A percentile compares a stretch with the other conserved stretches of the same genome.
Evolutionary conservation across 1,284 basidiomycete genomes (phyloP).

Genomic region (Pterulicium gracile): DNA sequence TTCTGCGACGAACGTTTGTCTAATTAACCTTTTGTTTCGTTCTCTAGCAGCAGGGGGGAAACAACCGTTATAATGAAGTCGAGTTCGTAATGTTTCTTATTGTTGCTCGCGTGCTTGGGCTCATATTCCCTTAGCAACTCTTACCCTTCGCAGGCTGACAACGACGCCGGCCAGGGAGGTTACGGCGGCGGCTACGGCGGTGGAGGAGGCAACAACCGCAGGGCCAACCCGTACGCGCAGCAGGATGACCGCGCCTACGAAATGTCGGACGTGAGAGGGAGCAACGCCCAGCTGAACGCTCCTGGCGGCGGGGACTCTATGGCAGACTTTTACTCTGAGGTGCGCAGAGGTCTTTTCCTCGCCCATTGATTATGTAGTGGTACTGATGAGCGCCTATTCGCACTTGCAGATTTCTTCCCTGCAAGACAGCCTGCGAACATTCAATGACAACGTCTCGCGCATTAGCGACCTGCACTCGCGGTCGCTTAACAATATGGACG

Average conservation of each 20-base stretch:
- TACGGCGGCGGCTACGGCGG: conserved; percentile 22
- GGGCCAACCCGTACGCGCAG: conserved; percentile 53
- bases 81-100: conserved; percentile 1
- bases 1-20: conserved; percentile 3
- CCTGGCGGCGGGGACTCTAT: conserved; percentile 40
- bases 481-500: conserved; percentile 72
- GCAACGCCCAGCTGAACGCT: conserved; percentile 35
- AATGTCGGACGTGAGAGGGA: conserved; percentile 55
- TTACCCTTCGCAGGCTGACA: conserved; percentile 46
- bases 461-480: conserved; percentile 68
- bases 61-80: background rate
- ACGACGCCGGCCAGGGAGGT: conserved; percentile 3
- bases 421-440: conserved; percentile 59
- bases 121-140: conserved; percentile 33
- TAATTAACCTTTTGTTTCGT: conserved; percentile 1
- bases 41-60: background rate
- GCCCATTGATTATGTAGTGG: background rate
- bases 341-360: conserved; percentile 19
- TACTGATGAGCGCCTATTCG: background rate
- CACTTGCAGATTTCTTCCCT: conserved; percentile 51
- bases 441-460: conserved; percentile 59
- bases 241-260: conserved; percentile 59
- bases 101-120: conserved; percentile 9
- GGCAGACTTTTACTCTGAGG: conserved; percentile 68
- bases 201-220: conserved; percentile 30